A percentile compares a stretch with the other conserved stretches of the same genome.
Conservation (phyloP, 176 grass and related monocot species). For the Rhynchospora breviuscula region DNA sequence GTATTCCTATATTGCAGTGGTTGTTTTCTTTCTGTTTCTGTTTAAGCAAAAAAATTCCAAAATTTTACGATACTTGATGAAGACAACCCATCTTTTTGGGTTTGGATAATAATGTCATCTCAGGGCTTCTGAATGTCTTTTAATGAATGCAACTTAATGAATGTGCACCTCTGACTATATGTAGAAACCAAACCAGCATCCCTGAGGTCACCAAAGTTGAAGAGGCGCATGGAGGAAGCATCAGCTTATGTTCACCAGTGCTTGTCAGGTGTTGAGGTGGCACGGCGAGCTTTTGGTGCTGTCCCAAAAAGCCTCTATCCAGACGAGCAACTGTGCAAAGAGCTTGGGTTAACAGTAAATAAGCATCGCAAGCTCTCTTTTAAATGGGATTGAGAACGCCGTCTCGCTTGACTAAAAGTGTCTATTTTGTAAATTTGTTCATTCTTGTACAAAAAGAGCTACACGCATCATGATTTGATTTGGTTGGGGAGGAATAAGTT, state of each 20-base stretch:
- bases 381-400: not conserved
- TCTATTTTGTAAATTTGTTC: not conserved
- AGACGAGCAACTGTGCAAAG: conserved; percentile 53
- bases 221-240: conserved; percentile 57
- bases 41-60: not conserved
- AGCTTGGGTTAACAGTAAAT: conserved; percentile 47
- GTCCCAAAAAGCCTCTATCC: conserved; percentile 67
- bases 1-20: not conserved
- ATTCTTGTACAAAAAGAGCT: not conserved
- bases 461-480: not conserved
- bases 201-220: conserved; percentile 47
- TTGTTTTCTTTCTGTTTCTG: not conserved
- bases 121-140: not conserved
- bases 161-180: not conserved
- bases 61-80: not conserved
- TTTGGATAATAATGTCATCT: not conserved
- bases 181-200: conserved; percentile 37
- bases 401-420: not conserved
- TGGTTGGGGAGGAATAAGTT: not conserved
- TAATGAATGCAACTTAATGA: not conserved
- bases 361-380: not conserved
- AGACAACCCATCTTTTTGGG: not conserved
- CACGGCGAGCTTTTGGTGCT: conserved; percentile 69
- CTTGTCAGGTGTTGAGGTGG: conserved; percentile 65
- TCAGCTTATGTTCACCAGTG: conserved; percentile 75